phyloP scores from a whole-genome alignment of 169 alveolate species.

The Perkinsus chesapeaki region DNA sequence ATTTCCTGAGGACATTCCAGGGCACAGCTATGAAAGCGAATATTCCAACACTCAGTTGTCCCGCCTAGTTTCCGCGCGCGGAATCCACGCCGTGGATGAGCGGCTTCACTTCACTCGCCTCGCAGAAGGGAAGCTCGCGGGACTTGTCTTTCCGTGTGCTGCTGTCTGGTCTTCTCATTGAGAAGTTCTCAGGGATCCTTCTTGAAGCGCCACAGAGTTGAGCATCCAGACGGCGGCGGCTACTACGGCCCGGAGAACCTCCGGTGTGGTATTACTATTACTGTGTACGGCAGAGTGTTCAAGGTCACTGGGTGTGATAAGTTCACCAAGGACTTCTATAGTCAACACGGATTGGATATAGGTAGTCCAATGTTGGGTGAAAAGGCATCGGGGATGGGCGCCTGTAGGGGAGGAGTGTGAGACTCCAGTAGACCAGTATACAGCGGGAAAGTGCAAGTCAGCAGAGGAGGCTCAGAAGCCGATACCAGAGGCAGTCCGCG shows the following conservation, averaged over 20 bases:
- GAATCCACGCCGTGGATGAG: no score
- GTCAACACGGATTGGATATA: constrained; percentile 38
- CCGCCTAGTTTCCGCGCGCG: no score
- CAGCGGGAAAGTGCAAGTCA: background rate
- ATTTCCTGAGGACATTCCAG: no score
- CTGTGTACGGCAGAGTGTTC: constrained; percentile 60
- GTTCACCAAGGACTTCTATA: constrained; percentile 59
- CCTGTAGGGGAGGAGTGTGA: background rate
- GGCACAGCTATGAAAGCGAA: no score
- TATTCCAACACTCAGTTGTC: no score
- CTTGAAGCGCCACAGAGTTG: constrained; percentile 55
- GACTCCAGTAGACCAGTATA: background rate
- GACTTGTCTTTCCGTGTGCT: no score
- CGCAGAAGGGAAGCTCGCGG: no score
- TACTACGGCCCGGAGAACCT: constrained; percentile 57
- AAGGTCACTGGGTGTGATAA: constrained; percentile 62
- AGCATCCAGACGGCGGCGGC: constrained; percentile 41
- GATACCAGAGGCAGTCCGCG: background rate
- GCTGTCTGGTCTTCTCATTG: no score
- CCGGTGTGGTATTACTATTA: constrained; percentile 44
- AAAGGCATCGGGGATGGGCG: background rate
- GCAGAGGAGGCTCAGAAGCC: background rate
- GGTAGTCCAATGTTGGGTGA: background rate
- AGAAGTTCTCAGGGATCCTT: constrained; percentile 66
- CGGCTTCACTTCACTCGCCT: no score